Evolutionary conservation across 2,329 filamentous ascomycete species (phyloP).

Genomic region (Bipolaris oryzae): DNA sequence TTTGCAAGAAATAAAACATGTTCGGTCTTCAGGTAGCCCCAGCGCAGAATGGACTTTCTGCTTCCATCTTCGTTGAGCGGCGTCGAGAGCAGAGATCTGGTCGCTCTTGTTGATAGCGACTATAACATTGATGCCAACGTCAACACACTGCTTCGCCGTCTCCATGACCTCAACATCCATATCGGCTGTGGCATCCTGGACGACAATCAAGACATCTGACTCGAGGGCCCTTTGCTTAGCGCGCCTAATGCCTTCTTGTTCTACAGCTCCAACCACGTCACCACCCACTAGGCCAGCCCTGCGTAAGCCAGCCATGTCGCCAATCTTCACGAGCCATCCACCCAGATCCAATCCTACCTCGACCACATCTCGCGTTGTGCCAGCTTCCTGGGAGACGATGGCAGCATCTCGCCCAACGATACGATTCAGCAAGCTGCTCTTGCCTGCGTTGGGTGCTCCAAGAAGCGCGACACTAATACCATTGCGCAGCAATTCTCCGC

Average conservation of each 20-base stretch:
- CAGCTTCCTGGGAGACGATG: slow-evolving; percentile 91
- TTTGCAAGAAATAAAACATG: slow-evolving; percentile 75
- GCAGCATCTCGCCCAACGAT: slow-evolving; percentile 91
- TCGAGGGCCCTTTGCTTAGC: slow-evolving; percentile 80
- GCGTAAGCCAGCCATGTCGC: slow-evolving; percentile 90
- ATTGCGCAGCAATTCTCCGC: slow-evolving; percentile 80
- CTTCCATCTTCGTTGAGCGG: slow-evolving; percentile 24
- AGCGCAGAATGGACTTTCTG: slow-evolving; percentile 30
- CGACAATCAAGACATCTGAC: slow-evolving; percentile 82
- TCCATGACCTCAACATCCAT: slow-evolving; percentile 64
- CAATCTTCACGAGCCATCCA: slow-evolving; percentile 90
- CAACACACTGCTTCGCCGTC: slow-evolving; percentile 58
- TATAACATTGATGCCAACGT: slow-evolving; percentile 60
- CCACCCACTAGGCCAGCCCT: slow-evolving; percentile 48
- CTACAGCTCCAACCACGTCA: slow-evolving; percentile 70
- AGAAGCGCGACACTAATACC: slow-evolving; percentile 87
- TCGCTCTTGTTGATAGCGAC: slow-evolving; percentile 68
- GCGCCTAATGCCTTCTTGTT: slow-evolving; percentile 87
- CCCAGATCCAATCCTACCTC: slow-evolving; percentile 88
- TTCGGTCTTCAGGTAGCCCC: slow-evolving; percentile 46
- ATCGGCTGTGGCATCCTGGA: slow-evolving; percentile 72
- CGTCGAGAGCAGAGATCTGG: slow-evolving; percentile 49
- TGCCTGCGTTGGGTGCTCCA: slow-evolving; percentile 91
- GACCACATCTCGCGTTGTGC: slow-evolving; percentile 91
- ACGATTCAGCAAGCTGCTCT: slow-evolving; percentile 89